These are phyloP conservation scores for Aspergillus hiratsukae DNA, from an alignment of 2,329 filamentous ascomycete genomes.

Conservation along the genomic window DNA sequence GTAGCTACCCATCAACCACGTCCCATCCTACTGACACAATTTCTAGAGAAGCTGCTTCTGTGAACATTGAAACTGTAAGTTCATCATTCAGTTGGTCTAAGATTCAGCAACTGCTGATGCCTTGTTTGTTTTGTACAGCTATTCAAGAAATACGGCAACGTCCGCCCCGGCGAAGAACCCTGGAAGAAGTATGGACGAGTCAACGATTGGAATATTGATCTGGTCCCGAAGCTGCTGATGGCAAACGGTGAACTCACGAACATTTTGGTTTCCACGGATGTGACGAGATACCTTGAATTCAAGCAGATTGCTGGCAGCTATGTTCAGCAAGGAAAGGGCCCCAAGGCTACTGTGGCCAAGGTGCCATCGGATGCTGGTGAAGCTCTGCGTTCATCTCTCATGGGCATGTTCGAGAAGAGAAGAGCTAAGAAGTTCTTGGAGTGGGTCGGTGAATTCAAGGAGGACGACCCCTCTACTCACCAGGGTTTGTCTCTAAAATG, in stretches of 20 bases:
- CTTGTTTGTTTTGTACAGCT: conserved; percentile 56
- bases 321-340: conserved; percentile 80
- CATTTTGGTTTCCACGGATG: conserved; percentile 94
- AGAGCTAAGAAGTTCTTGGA: conserved; percentile 95
- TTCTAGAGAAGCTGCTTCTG: conserved; percentile 80
- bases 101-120: conserved; percentile 19
- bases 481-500: conserved; percentile 61
- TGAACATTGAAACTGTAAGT: conserved; percentile 89
- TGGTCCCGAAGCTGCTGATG: conserved; percentile 98
- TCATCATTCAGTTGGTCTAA: neutral
- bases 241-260: conserved; percentile 97
- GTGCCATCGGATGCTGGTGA: conserved; percentile 90
- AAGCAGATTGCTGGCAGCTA: conserved; percentile 94
- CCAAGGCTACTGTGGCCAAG: conserved; percentile 90
- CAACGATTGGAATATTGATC: conserved; percentile 99
- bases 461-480: conserved; percentile 77
- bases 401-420: conserved; percentile 97
- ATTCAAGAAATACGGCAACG: conserved; percentile 95
- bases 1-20: conserved; percentile 14
- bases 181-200: conserved; percentile 96
- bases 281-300: conserved; percentile 84
- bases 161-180: conserved; percentile 71
- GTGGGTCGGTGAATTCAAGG: conserved; percentile 85
- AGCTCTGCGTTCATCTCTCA: conserved; percentile 84
- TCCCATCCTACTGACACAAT: conserved; percentile 23